A percentile compares a stretch with the other conserved stretches of the same genome.
Evolutionary conservation across 805 yeast species (phyloP).

Genomic region (Myxozyma neglecta): DNA sequence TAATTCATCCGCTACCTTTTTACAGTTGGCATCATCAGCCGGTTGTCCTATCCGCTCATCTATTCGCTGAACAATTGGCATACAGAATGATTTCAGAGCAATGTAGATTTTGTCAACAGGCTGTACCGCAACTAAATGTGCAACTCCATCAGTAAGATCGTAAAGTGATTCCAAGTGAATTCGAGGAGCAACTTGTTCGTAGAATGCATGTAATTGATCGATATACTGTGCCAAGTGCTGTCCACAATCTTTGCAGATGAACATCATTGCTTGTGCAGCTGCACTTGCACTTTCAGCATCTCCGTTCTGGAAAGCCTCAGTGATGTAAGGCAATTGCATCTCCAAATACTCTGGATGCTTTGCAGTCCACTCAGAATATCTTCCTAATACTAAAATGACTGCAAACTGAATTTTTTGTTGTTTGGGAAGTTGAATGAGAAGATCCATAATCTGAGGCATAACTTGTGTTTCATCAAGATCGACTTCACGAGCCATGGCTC

Average conservation of each 20-base stretch:
- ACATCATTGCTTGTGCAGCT: slow-evolving; percentile 90
- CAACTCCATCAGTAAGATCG: slow-evolving; percentile 86
- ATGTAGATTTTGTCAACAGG: slow-evolving; percentile 51
- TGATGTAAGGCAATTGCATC: slow-evolving; percentile 79
- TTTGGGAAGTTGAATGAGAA: slow-evolving; percentile 70
- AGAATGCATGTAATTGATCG: slow-evolving; percentile 74
- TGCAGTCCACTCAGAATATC: slow-evolving; percentile 94
- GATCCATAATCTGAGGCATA: slow-evolving; percentile 74
- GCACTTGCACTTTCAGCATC: slow-evolving; percentile 65
- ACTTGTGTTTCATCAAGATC: slow-evolving; percentile 61
- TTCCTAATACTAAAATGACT: slow-evolving; percentile 88
- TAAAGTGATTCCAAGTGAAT: slow-evolving; percentile 68
- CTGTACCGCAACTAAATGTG: slow-evolving; percentile 71
- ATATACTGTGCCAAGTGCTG: slow-evolving; percentile 60
- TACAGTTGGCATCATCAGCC: slow-evolving; percentile 43
- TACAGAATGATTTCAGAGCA: slow-evolving; percentile 62
- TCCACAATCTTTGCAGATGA: slow-evolving; percentile 84
- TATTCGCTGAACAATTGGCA: slow-evolving; percentile 54
- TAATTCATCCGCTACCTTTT: slow-evolving; percentile 66
- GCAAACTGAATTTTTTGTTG: slow-evolving; percentile 87
- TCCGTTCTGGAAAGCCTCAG: slow-evolving; percentile 60
- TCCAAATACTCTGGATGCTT: slow-evolving; percentile 80
- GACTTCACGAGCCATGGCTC: slow-evolving; percentile 94
- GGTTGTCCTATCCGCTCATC: slow-evolving; percentile 34
- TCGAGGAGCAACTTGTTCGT: slow-evolving; percentile 53